Percentiles rank a stretch among this genome's conserved stretches.
Conservation (phyloP, 2,329 filamentous ascomycete species). For the Trichoderma harzianum region DNA sequence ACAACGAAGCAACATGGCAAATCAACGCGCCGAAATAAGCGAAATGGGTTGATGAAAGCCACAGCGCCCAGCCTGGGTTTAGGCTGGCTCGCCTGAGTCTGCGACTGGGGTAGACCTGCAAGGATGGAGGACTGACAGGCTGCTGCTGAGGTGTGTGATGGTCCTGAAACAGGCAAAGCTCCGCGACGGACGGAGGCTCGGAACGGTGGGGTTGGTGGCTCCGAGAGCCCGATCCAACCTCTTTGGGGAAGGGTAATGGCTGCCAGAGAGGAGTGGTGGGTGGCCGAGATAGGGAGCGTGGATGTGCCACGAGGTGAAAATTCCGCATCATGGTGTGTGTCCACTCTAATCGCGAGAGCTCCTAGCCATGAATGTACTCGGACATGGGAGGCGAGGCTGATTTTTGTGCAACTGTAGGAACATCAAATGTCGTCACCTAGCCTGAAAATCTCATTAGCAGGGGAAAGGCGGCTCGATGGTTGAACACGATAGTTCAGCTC, state of each 20-base stretch:
- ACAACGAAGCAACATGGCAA: constrained; percentile 8
- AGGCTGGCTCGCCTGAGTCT: not conserved
- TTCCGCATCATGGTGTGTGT: not conserved
- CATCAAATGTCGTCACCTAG: not conserved
- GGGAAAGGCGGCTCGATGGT: not conserved
- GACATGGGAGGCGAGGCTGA: not conserved
- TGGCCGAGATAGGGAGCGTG: constrained; percentile 9
- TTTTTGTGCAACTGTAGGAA: not conserved
- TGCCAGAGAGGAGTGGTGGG: not conserved
- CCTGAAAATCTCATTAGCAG: not conserved
- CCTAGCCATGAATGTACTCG: not conserved
- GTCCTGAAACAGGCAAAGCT: constrained; percentile 17
- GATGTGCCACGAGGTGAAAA: constrained; percentile 15
- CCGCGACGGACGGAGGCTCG: constrained; percentile 17
- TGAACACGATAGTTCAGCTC: not conserved
- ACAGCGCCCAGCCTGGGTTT: not conserved
- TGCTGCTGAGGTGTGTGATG: constrained; percentile 11
- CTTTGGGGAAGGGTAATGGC: not conserved
- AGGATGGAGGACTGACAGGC: constrained; percentile 7
- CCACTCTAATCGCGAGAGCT: not conserved
- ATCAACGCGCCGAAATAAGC: constrained; percentile 16
- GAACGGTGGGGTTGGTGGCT: constrained; percentile 18
- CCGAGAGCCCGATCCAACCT: constrained; percentile 7
- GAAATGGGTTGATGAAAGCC: constrained; percentile 19
- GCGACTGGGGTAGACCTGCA: not conserved